A percentile compares a stretch with the other conserved stretches of the same genome.
phyloP scores from a whole-genome alignment of 2,329 filamentous ascomycete species.

The Sporothrix brunneoviolacea region DNA sequence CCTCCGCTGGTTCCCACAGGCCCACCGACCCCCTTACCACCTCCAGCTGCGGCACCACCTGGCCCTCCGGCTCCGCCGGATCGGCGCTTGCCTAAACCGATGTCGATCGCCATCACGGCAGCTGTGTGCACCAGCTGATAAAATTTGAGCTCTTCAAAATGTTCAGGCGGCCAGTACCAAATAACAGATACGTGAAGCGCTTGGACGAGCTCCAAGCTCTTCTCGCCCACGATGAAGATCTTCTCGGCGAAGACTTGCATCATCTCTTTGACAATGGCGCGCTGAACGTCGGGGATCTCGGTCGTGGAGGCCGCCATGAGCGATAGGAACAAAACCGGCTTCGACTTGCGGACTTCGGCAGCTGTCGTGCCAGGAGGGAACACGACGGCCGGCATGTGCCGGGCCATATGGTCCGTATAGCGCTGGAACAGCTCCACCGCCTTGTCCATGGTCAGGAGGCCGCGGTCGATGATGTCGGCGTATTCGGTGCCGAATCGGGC shows the following conservation, averaged over 20 bases:
- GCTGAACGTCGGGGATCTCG: conserved; percentile 50
- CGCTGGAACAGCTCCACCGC: conserved; percentile 50
- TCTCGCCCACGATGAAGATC: conserved; percentile 68
- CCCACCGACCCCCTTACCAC: not conserved
- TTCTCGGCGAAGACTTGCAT: conserved; percentile 68
- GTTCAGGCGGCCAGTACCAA: conserved; percentile 80
- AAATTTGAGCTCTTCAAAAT: conserved; percentile 82
- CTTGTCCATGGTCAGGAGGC: conserved; percentile 48
- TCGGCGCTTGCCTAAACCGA: conserved; percentile 58
- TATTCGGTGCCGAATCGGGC: conserved; percentile 23
- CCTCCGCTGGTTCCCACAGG: not conserved
- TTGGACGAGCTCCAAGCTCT: conserved; percentile 77
- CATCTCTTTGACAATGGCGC: conserved; percentile 58
- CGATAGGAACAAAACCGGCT: conserved; percentile 63
- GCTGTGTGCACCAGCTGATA: conserved; percentile 81
- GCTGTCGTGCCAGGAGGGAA: conserved; percentile 49
- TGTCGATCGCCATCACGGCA: conserved; percentile 74
- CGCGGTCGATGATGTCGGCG: conserved; percentile 51
- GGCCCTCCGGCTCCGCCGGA: conserved; percentile 21
- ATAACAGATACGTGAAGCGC: conserved; percentile 67
- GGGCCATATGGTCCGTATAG: conserved; percentile 54
- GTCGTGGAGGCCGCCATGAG: conserved; percentile 61
- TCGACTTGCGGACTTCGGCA: conserved; percentile 48
- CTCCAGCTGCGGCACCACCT: not conserved
- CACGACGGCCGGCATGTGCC: conserved; percentile 56